phyloP scores from a whole-genome alignment of 305 asterid genomes.

The Caryopteris hybrid region DNA sequence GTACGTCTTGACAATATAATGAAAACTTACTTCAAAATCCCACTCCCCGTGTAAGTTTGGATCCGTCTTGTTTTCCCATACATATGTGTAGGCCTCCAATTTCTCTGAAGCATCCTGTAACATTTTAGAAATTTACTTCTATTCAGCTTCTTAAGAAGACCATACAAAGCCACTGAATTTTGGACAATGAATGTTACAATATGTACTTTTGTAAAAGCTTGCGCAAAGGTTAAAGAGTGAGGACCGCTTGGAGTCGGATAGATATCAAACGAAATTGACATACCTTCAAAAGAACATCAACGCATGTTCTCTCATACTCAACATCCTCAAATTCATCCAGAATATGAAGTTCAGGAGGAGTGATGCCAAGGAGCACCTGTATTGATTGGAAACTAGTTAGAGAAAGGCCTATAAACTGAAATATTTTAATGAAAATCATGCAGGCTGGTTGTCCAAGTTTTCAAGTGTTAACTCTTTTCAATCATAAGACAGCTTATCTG shows the following conservation, averaged over 20 bases:
- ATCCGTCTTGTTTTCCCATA: constrained; percentile 70
- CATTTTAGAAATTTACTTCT: neutral
- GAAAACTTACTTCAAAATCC: constrained; percentile 65
- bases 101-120: constrained; percentile 67
- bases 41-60: constrained; percentile 74
- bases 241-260: neutral
- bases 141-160: neutral
- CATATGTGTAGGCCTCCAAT: constrained; percentile 53
- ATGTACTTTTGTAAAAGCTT: neutral
- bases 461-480: neutral
- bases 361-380: constrained; percentile 74
- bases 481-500: neutral
- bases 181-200: neutral
- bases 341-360: constrained; percentile 62
- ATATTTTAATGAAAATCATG: constrained; percentile 4
- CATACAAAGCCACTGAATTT: neutral
- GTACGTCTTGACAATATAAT: neutral
- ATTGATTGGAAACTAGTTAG: constrained; percentile 7
- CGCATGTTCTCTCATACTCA: constrained; percentile 68
- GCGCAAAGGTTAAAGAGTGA: neutral
- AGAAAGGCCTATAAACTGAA: neutral
- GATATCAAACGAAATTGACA: constrained; percentile 3
- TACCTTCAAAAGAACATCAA: constrained; percentile 57
- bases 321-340: constrained; percentile 77
- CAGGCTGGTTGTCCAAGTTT: neutral